Evolutionary conservation across 1,284 basidiomycete species (phyloP).

Genomic region (Wallemia ichthyophaga): DNA sequence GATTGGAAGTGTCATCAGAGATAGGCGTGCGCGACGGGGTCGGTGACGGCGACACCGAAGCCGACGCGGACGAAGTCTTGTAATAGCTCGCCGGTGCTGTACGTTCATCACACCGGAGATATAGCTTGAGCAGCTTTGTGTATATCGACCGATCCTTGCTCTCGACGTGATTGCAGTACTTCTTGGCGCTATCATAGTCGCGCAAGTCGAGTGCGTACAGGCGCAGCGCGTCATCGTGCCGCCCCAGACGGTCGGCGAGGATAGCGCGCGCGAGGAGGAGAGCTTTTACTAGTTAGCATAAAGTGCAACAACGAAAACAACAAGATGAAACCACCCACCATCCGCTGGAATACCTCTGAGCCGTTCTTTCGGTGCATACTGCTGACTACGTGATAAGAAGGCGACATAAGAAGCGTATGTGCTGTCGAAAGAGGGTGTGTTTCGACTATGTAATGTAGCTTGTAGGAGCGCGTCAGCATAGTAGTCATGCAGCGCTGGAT

Average conservation of each 20-base stretch:
- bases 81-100: slow-evolving; percentile 19
- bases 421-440: not conserved
- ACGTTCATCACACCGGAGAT: slow-evolving; percentile 10
- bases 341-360: not conserved
- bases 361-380: not conserved
- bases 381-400: not conserved
- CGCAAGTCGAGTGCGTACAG: slow-evolving; percentile 65
- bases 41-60: slow-evolving; percentile 14
- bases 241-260: slow-evolving; percentile 57
- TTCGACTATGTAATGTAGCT: not conserved
- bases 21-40: too few species aligned
- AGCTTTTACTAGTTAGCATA: slow-evolving; percentile 19
- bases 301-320: not conserved
- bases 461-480: not conserved
- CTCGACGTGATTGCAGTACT: slow-evolving; percentile 20
- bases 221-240: slow-evolving; percentile 72
- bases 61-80: not conserved
- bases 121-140: not conserved
- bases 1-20: too few species aligned
- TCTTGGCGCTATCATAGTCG: slow-evolving; percentile 59
- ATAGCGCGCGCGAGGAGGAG: slow-evolving; percentile 66
- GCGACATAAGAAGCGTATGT: not conserved
- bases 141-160: not conserved
- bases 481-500: not conserved
- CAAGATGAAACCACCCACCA: not conserved